Percentiles rank a stretch among this genome's conserved stretches.
phyloP scores from a whole-genome alignment of 208 protist genomes.

The Sergeia podlipaevii region DNA sequence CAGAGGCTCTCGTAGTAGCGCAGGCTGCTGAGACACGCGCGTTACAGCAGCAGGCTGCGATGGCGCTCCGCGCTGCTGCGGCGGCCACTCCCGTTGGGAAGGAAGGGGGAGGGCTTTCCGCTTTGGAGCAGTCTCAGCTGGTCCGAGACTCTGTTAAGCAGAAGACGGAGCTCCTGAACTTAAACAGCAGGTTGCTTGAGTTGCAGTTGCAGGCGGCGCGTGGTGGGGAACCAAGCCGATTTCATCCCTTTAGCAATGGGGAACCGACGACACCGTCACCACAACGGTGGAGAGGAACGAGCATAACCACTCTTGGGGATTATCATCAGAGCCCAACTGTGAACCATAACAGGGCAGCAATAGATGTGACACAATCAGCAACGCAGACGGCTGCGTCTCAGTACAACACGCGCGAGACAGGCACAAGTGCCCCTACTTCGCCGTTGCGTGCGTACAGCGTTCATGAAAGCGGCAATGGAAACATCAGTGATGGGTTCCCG shows the following conservation, averaged over 20 bases:
- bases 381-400: too few relatives aligned
- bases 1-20: slow-evolving; percentile 30
- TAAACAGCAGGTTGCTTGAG: slow-evolving; percentile 71
- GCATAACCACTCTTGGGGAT: background rate
- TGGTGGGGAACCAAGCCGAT: background rate
- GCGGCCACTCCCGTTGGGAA: slow-evolving; percentile 9
- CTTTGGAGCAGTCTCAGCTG: slow-evolving; percentile 61
- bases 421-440: too few relatives aligned
- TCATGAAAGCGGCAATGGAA: too few relatives aligned
- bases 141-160: slow-evolving; percentile 64
- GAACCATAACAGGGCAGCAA: too few relatives aligned
- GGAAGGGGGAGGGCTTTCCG: slow-evolving; percentile 20
- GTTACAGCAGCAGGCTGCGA: slow-evolving; percentile 40
- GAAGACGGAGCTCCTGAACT: slow-evolving; percentile 54
- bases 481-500: too few relatives aligned
- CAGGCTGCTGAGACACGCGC: slow-evolving; percentile 44
- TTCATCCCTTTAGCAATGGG: background rate
- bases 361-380: too few relatives aligned
- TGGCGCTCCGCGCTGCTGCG: slow-evolving; percentile 18
- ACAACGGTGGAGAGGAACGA: background rate
- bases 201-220: slow-evolving; percentile 46
- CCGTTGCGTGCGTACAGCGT: too few relatives aligned
- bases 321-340: background rate
- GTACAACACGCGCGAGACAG: too few relatives aligned
- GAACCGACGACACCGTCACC: background rate